Base-by-base conservation (phyloP, 2,329 filamentous ascomycete species). In the Aspergillus pseudoterreus region DNA sequence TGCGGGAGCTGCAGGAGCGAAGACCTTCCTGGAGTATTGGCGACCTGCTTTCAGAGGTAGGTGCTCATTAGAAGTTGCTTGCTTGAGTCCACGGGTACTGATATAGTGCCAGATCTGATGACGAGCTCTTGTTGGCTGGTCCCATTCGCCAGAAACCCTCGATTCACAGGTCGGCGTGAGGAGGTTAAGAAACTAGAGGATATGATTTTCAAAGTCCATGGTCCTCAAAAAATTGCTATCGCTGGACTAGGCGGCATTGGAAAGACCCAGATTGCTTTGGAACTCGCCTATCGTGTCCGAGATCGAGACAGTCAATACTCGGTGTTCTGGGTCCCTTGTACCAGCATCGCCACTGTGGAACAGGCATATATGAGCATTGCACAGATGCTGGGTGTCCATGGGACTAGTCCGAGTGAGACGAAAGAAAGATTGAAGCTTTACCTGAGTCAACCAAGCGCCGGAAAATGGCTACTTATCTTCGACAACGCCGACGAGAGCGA, bases 311-410 rank as follows among this genome's bases (percentile, higher is more conserved):
- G 35, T 15, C 54, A 61, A 14, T 27, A 15, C 24, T 65, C 55
- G 24, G 51, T 64, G 9, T 65, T 67, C 43, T 66, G 64, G 63
- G 49, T 66, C 15, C 56, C 63, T 27, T 61, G 61, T 35, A 63
- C 56, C 41, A 65, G 53, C 51, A 41, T 50, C 9, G 55, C 48
- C 24, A 49, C 24, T 17, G 39, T 61, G 36, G 56, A 60, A 32
- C 52, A 61, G 39, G 53, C 52, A 2, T 63, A 50, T 41, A 22
- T 54, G 22, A 54, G 22, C 30, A 62, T 60, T 17, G 48, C 49
- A 10, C 35, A 49, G 33, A 38, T 4, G n/a, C 21, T 64, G 4
- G 53, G 50, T 12, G 22, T 61, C n/a, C 30, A 43, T 4, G 41
- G 49, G 38, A 50, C 46, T 43, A 46, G 42, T 41, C 47, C 43